Evolutionary conservation across 306 rosid genomes (phyloP).

Genomic region (Quercus agrifolia): DNA sequence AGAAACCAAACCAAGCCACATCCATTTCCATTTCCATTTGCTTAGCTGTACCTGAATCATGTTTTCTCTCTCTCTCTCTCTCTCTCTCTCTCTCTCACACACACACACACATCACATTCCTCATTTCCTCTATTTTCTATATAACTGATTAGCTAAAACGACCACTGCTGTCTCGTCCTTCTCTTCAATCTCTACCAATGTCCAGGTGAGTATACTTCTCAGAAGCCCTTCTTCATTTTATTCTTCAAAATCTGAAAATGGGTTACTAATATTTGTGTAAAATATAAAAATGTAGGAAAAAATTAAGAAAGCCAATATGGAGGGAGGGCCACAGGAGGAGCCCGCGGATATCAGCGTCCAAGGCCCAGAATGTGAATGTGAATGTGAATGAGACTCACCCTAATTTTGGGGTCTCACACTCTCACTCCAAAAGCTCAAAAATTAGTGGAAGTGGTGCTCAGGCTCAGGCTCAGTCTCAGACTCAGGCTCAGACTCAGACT

Average conservation of each 20-base stretch:
- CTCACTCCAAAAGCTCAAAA: neutral
- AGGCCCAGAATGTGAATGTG: conserved; percentile 11
- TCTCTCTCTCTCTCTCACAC: neutral
- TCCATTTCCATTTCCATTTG: neutral
- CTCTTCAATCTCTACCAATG: conserved; percentile 26
- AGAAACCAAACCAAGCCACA: conserved; percentile 12
- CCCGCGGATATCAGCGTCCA: conserved; percentile 37
- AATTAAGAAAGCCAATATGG: conserved; percentile 28
- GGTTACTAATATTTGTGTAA: conserved; percentile 6
- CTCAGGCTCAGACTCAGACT: neutral
- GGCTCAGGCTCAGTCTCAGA: neutral
- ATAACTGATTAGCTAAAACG: neutral
- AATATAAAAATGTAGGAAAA: conserved; percentile 15
- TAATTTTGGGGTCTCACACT: neutral
- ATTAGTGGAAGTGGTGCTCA: too few species aligned
- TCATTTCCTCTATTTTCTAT: neutral
- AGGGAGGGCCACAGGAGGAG: conserved; percentile 52
- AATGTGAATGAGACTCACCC: conserved; percentile 5
- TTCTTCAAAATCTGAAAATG: neutral
- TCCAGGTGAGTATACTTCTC: conserved; percentile 30
- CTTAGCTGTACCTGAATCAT: conserved; percentile 7
- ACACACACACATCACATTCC: neutral
- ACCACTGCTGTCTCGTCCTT: neutral
- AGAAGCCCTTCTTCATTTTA: too few species aligned
- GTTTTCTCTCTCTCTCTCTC: neutral